Evolutionary conservation across 202 grass and related monocot species (phyloP).

Genomic region (Brachypodium distachyon): DNA sequence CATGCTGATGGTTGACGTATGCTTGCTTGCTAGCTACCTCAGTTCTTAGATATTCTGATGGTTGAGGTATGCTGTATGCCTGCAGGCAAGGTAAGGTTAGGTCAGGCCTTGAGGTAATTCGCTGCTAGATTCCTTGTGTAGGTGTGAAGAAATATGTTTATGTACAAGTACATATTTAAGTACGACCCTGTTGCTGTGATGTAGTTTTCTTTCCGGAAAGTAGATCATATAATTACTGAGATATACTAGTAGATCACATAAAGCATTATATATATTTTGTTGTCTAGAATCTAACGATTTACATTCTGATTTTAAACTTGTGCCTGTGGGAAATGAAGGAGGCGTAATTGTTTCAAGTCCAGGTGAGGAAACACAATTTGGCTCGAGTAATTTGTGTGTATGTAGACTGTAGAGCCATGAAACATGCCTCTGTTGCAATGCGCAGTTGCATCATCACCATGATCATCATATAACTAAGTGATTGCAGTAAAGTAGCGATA

Average conservation of each 20-base stretch:
- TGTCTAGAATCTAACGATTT: not conserved
- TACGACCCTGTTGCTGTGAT: not conserved
- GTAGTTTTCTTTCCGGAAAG: not conserved
- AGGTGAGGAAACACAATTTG: too few species aligned
- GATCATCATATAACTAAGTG: not conserved
- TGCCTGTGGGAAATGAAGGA: too few species aligned
- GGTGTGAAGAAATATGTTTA: not conserved
- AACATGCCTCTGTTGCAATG: not conserved
- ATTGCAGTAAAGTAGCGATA: not conserved
- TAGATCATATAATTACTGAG: not conserved
- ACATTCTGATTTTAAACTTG: not conserved
- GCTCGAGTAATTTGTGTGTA: not conserved
- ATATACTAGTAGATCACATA: too few species aligned
- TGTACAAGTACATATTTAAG: not conserved
- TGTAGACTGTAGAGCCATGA: not conserved
- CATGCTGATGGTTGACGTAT: too few species aligned
- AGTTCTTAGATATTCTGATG: too few species aligned
- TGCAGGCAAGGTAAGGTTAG: conserved; percentile 1
- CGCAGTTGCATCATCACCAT: not conserved
- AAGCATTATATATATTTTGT: too few species aligned
- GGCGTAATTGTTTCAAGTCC: too few species aligned
- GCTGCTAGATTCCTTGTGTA: conserved; percentile 2
- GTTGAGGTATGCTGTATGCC: too few species aligned
- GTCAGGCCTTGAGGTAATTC: not conserved
- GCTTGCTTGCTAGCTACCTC: too few species aligned